Conservation (phyloP, 176 grass and related monocot species). For the Alloteropsis semialata region DNA sequence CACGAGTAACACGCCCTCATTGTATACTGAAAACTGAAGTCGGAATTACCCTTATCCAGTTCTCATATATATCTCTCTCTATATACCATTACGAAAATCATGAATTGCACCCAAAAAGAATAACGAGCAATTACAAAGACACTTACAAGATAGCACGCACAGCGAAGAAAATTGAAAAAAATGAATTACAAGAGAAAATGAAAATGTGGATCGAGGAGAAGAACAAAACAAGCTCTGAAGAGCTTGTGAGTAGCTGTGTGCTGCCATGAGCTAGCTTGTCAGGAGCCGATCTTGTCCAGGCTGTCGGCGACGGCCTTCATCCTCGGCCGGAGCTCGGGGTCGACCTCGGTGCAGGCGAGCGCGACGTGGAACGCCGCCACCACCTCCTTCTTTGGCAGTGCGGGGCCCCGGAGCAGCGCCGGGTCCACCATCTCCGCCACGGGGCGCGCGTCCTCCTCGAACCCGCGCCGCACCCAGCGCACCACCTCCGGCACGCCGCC, state of each 20-base stretch:
- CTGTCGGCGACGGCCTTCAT: conserved; percentile 80
- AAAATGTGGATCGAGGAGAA: neutral
- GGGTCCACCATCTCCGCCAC: conserved; percentile 67
- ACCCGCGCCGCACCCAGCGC: conserved; percentile 69
- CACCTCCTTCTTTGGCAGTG: conserved; percentile 75
- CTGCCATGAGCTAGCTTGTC: neutral
- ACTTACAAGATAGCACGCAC: neutral
- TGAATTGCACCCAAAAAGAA: conserved; percentile 28
- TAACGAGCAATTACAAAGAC: neutral
- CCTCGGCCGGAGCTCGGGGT: conserved; percentile 62
- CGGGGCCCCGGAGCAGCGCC: conserved; percentile 26
- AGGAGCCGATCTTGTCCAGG: conserved; percentile 60
- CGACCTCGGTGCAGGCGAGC: conserved; percentile 54
- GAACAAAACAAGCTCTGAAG: neutral
- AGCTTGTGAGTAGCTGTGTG: neutral
- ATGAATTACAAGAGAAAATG: neutral
- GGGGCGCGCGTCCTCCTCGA: conserved; percentile 52
- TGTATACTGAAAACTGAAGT: neutral
- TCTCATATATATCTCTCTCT: neutral
- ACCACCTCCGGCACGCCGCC: conserved; percentile 57
- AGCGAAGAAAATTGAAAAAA: neutral
- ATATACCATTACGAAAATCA: conserved; percentile 10
- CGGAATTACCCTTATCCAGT: neutral
- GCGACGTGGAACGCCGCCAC: conserved; percentile 75
- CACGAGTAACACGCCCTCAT: neutral